Evolutionary conservation across 2,329 filamentous ascomycete genomes (phyloP), one percentile per base, ranked within the genome.

Genomic region (Gnomoniopsis smithogilvyi): DNA sequence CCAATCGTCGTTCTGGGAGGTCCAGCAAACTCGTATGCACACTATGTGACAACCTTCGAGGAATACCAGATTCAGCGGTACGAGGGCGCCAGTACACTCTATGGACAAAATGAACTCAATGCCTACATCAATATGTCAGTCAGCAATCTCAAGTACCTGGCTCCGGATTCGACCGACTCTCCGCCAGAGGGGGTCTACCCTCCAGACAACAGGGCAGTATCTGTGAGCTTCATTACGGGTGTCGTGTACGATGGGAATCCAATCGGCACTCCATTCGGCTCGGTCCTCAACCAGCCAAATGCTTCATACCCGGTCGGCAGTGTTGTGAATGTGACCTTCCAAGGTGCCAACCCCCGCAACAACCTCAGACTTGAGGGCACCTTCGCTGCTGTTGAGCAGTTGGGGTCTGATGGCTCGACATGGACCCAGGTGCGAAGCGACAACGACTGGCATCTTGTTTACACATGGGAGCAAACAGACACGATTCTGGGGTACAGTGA

Each of bases 11-110:
- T 96, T 1, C 79, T 96, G 1, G 92, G 92, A 4, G 92, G 89
- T 0, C 93, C 93, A 0, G 91, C 91, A 34, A 97, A 97, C 71
- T 92, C 85, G 41, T 97, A 97, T 71, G 86, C 90, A 6, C 73
- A 73, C 64, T 75, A 74, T 61, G 69, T 73, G 38, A 62, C 66
- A 24, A 72, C 66, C 6, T 61, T 63, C 4, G 65, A 71, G 62
- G 68, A 78, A 68, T 93, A 92, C 70, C 75, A 76, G 14, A 79
- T 95, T 49, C 94, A 97, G 75, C 88, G 94, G 11, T 97, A 97
- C 74, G 94, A 98, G 75, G 94, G 93, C n/a, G 94, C 91, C 0
- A 94, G 90, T 7, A 98, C 94, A 0, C 84, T 98, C 2, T 95
- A 90, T 70, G 94, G 94, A 0, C 89, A 83, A 2, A 86, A 92